Conservation (phyloP, 2,329 filamentous ascomycete genomes). For the Fusarium sp. region DNA sequence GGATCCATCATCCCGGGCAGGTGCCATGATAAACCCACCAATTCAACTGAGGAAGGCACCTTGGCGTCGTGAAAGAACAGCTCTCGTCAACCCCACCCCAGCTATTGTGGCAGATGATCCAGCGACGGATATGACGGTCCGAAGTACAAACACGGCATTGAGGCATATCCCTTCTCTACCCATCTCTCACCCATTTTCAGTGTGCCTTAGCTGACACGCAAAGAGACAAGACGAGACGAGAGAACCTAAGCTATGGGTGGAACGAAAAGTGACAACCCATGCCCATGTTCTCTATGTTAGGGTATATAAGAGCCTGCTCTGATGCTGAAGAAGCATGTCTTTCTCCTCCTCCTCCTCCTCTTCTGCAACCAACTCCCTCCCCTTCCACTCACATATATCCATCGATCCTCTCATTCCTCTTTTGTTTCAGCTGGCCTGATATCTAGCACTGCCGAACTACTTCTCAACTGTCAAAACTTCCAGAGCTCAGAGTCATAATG, state of each 20-base stretch:
- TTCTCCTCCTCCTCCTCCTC: constrained; percentile 8
- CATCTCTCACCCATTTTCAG: constrained; percentile 12
- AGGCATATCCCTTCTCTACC: constrained; percentile 30
- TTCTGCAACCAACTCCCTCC: constrained; percentile 10
- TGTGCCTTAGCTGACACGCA: constrained; percentile 29
- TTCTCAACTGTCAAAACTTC: constrained; percentile 4
- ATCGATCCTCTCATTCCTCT: constrained; percentile 4
- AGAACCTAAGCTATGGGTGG: constrained; percentile 40
- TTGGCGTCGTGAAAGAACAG: constrained; percentile 22
- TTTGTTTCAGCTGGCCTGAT: constrained; percentile 19
- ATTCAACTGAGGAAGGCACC: constrained; percentile 36
- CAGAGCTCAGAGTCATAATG: constrained; percentile 27
- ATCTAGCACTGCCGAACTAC: constrained; percentile 6
- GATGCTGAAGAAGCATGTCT: constrained; percentile 26
- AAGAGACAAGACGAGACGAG: neutral
- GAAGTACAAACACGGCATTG: constrained; percentile 48
- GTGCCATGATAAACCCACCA: constrained; percentile 35
- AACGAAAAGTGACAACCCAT: constrained; percentile 37
- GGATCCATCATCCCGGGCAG: constrained; percentile 18
- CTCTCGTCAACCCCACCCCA: constrained; percentile 39
- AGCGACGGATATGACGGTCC: constrained; percentile 67
- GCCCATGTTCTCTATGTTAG: constrained; percentile 14
- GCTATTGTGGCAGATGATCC: constrained; percentile 46
- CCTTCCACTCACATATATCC: constrained; percentile 6
- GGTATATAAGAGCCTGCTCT: constrained; percentile 47